These are phyloP conservation scores for Paspalum notatum DNA, from an alignment of 176 grass and related monocot species.

Conservation along the genomic window DNA sequence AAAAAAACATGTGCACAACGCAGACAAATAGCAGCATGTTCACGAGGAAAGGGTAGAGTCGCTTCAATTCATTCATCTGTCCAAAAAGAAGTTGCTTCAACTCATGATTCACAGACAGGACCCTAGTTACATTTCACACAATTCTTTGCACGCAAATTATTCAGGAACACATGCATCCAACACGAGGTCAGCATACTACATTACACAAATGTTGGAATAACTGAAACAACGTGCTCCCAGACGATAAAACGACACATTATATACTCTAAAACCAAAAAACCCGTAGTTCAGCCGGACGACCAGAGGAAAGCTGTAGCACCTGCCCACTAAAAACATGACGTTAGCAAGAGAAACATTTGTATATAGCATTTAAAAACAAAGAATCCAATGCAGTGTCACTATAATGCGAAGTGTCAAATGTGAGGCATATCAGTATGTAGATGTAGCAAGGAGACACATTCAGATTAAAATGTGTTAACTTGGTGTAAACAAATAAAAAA, in stretches of 20 bases:
- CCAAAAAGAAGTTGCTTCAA: not conserved
- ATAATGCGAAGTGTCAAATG: not conserved
- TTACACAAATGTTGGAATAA: not conserved
- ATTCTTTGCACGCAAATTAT: not conserved
- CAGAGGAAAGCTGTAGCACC: not conserved
- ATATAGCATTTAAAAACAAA: not conserved
- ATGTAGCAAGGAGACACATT: too few species aligned
- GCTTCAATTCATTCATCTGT: not conserved
- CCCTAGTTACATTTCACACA: too few species aligned
- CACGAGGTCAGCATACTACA: not conserved
- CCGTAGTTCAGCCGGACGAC: conserved; percentile 9
- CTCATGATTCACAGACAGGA: too few species aligned
- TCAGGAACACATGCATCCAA: not conserved
- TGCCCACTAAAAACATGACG: not conserved
- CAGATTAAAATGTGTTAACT: too few species aligned
- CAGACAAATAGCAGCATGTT: too few species aligned
- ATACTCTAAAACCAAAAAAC: not conserved
- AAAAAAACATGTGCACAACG: too few species aligned
- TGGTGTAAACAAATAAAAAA: not conserved
- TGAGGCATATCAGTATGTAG: not conserved
- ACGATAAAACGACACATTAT: not conserved
- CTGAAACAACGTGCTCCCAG: not conserved
- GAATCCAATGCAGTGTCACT: not conserved
- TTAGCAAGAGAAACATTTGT: not conserved
- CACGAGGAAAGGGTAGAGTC: too few species aligned